Percentiles rank a stretch among this genome's conserved stretches.
Evolutionary conservation across 495 filamentous ascomycete species (phyloP).

Genomic region (Podospora australis): DNA sequence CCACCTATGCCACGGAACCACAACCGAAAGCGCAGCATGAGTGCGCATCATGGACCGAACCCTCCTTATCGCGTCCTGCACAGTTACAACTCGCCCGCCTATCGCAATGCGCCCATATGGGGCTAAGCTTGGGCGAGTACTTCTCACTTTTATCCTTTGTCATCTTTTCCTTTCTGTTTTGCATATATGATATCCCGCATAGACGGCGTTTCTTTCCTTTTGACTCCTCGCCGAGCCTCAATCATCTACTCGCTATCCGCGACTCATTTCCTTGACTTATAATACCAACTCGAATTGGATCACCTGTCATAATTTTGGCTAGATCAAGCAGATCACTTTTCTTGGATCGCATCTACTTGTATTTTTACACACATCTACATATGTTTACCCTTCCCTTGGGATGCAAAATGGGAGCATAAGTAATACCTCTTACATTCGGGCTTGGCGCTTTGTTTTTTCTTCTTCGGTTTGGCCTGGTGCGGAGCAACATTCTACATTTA

Average conservation of each 20-base stretch:
- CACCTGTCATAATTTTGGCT: no score
- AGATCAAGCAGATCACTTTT: no score
- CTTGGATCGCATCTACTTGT: not conserved
- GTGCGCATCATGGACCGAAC: slow-evolving; percentile 6
- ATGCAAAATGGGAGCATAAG: no score
- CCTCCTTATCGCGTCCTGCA: slow-evolving; percentile 39
- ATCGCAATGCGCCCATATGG: slow-evolving; percentile 41
- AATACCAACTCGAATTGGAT: no score
- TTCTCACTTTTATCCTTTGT: not conserved
- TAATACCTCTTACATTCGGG: no score
- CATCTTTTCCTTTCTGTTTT: not conserved
- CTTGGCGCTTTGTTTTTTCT: no score
- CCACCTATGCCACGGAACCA: slow-evolving; percentile 31
- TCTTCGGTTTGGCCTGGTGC: no score
- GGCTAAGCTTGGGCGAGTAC: slow-evolving; percentile 19
- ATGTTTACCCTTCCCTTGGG: no score
- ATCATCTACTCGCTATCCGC: no score
- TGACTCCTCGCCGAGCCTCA: no score
- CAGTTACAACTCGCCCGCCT: slow-evolving; percentile 45
- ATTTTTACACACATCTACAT: not conserved
- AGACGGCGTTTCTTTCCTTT: slow-evolving; percentile 4
- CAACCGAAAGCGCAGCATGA: slow-evolving; percentile 32
- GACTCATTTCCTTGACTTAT: no score
- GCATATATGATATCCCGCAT: slow-evolving; percentile 12
- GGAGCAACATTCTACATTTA: no score